Percentiles rank a stretch among this genome's conserved stretches.
Evolutionary conservation across 441 rosid genomes (phyloP).

Genomic region (Capsella rubella): DNA sequence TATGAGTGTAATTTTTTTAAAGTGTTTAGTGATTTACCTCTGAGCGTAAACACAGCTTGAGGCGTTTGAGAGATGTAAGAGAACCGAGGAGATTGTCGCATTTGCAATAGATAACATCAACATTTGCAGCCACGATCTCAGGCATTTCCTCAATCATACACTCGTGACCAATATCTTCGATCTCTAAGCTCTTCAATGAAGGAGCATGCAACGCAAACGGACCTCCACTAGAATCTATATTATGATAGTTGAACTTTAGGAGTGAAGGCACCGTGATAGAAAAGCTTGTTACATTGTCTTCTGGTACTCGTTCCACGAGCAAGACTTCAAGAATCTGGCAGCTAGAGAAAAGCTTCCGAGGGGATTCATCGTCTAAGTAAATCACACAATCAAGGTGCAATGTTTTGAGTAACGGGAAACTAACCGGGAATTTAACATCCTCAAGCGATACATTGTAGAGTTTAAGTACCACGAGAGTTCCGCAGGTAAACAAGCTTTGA

Average conservation of each 20-base stretch:
- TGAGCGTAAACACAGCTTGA: not conserved
- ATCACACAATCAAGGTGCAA: not conserved
- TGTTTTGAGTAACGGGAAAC: not conserved
- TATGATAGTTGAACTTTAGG: not conserved
- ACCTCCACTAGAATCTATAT: no score
- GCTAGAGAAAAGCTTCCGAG: conserved; percentile 17
- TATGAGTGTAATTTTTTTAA: no score
- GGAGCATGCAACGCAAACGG: not conserved
- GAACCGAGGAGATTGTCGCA: not conserved
- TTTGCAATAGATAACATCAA: not conserved
- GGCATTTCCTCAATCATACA: not conserved
- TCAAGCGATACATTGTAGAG: not conserved
- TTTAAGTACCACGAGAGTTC: not conserved
- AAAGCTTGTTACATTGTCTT: not conserved
- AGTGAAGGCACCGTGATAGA: not conserved
- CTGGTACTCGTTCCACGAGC: not conserved
- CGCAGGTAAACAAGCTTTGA: conserved; percentile 28
- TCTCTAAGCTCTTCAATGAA: conserved; percentile 12
- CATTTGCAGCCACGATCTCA: not conserved
- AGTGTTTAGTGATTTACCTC: not conserved
- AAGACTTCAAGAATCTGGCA: not conserved
- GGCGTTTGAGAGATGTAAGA: not conserved
- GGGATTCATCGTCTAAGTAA: not conserved
- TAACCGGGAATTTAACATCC: not conserved
- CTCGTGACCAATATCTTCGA: rapidly evolving